These are phyloP conservation scores for Trichaptum fuscoviolaceum DNA, from an alignment of 768 basidiomycete species.

Conservation along the genomic window DNA sequence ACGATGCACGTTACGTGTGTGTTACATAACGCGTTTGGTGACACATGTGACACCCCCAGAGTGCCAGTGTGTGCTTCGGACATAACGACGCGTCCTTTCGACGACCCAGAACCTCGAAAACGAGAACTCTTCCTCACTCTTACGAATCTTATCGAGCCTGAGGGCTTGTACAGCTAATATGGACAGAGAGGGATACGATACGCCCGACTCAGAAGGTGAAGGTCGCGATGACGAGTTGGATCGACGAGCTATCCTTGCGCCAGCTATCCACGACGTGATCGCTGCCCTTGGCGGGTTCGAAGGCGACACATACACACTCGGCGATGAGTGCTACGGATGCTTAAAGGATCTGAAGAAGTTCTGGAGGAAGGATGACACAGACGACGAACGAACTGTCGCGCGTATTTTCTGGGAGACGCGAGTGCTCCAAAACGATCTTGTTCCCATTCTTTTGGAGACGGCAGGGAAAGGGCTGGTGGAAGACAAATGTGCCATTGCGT, in stretches of 20 bases:
- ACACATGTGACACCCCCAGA: no score
- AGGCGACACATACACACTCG: conserved; percentile 60
- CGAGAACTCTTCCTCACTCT: no score
- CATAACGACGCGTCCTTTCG: no score
- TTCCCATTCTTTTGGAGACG: conserved; percentile 79
- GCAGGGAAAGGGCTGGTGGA: conserved; percentile 74
- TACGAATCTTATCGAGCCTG: no score
- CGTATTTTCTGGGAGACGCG: conserved; percentile 89
- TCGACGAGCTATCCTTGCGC: conserved; percentile 53
- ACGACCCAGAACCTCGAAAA: no score
- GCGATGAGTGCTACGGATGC: conserved; percentile 79
- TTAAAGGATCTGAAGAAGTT: conserved; percentile 92
- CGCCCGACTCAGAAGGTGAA: conserved; percentile 15
- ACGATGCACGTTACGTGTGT: no score
- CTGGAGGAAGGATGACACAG: conserved; percentile 95
- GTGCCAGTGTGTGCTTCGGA: no score
- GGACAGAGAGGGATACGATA: not conserved
- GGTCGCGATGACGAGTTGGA: conserved; percentile 23
- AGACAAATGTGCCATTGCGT: conserved; percentile 77
- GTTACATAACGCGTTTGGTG: no score
- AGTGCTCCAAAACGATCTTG: conserved; percentile 78
- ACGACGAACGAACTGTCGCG: conserved; percentile 94
- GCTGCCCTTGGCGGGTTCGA: conserved; percentile 79
- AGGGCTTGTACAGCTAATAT: not conserved
- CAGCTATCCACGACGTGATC: conserved; percentile 68